Evolutionary conservation across 2,329 filamentous ascomycete species (phyloP), one percentile per base, ranked within the genome.

Genomic region (Ophiostoma quercus): DNA sequence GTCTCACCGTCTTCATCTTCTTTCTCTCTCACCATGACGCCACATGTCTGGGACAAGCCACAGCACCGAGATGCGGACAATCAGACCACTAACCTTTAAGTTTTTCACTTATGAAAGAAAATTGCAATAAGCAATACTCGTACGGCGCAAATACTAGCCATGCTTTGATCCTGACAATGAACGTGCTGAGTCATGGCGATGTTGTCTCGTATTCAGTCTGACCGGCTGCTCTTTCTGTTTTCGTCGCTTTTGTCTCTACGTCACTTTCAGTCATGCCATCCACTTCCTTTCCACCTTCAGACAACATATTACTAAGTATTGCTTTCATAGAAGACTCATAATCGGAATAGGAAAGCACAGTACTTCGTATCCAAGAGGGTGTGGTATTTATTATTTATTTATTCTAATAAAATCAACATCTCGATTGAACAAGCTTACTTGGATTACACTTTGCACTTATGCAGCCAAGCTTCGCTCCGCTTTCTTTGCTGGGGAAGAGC

Each of bases 381-480:
- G 51, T 57, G 9, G 51, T 22, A 14, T 22, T 57, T 25, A 22
- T 51, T 34, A 54, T 54, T n/a, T 9, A n/a, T 25, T 34, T 34
- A 41, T 25, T 57, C 16, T 3, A 22, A 5, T 57, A 25, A 25
- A 57, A 57, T 57, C 51, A 4, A 51, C 12, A 66, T 54, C 25
- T 39, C 25, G 60, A 29, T 25, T 19, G 29, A 62, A 34, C 67
- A 69, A 66, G 67, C 67, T 69, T 32, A 65, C 29, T n/a, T 60
- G 54, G 22, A 60, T 29, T 60, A 60, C 65, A 41, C n/a, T 41
- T 43, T 66, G 47, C n/a, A 16, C 32, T 22, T 14, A 66, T 37
- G n/a, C n/a, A 34, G 37, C 11, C 63, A 32, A 37, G 32, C 12
- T 41, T 16, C 63, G 22, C 65, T 69, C 68, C 63, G 39, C 57